Evolutionary conservation across 768 basidiomycete genomes (phyloP), one percentile per base, ranked within the genome.

Genomic region (Fomitopsis serialis): DNA sequence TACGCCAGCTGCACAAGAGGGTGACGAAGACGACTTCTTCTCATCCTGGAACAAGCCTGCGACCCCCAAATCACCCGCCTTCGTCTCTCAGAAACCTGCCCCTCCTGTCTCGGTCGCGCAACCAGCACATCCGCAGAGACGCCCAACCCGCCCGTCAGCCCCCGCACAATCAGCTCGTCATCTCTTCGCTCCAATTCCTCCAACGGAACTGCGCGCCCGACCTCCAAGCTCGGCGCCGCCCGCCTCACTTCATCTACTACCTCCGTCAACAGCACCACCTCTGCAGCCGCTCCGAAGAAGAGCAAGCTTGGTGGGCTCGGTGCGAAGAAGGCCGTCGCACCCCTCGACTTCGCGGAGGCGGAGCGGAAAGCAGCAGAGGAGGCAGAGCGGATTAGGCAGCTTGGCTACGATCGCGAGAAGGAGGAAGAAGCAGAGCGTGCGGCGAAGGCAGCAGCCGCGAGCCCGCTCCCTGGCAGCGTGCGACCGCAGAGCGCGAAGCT

Each of bases 311-410:
- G 89, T 24, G 77, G 78, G 22, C 78, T 94, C 1, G 95, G 96
- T 13, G 97, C 95, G 9, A 87, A 89, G 65, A 95, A 92, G 68
- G 81, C 92, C 0, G 85, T 82, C 7, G 68, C 79, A 2, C 80
- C 88, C 1, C 85, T 98, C 59, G 85, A 98, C 70, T 99, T 99
- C 66, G 97, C 89, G 19, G 92, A 92, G 61, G 97, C 93, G 0
- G 95, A 98, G 68, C 77, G 87, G 25, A 88, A 87, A 60, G 97
- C 97, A 0, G 66, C 79, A 24, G 95, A 93, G 63, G 97, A 98
- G 67, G 94, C 92, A 23, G 95, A 95, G 69, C 79, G 93, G 53
- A 81, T 94, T 67, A 89, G 90, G 67, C 84, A 94, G 60, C 79
- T 97, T 17, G 96, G 95, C 0, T 97, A 98, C 64, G 92, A 97